Evolutionary conservation across 345 rosid genomes (phyloP), one percentile per base, ranked within the genome.

Genomic region (Ceriops decandra): DNA sequence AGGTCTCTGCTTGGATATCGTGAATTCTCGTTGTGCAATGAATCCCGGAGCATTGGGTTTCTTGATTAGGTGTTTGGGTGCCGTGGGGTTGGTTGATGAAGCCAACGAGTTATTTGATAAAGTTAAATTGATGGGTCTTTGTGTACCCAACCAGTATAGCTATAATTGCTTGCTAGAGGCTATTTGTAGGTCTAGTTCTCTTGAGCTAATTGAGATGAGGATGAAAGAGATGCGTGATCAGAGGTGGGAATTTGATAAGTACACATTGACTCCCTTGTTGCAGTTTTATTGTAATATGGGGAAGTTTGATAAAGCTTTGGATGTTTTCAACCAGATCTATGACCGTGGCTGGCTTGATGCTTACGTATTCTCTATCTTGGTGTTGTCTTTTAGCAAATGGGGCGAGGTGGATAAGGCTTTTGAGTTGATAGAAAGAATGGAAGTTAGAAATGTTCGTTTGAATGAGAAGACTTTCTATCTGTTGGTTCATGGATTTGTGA

Each of bases 91-190:
- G 77, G 84, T 71, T 64, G 85, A 81, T 53, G 96, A 87, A 71
- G 98, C 92, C 60, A 85, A 79, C 65, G 52, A 0, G 42, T 75
- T 93, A 78, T 88, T 93, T 81, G 92, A 88, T 84, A 82, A 78
- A 76, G 77, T 76, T 69, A 78, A 74, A 82, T 65, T 38, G 69
- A 52, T 47, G 69, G 93, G 90, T 67, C 82, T 85, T 61, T 93
- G 98, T 52, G 74, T 76, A 7, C 98, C 90, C 1, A 87, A 84
- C 81, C 68, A 35, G 36, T 93, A 93, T 68, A 81, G 78, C 30
- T 93, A 90, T 68, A 93, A 85, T 76, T 93, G 98, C 68, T 79
- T 93, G 84, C 67, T 93, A 52, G 97, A 88, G 81, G 89, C 87
- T 5, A 47, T 87, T 64, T 80, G 90, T 32, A 90, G 79, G 73